A percentile compares a stretch with the other conserved stretches of the same genome.
phyloP scores from a whole-genome alignment of 768 basidiomycete species.

The Arthromyces matolae region DNA sequence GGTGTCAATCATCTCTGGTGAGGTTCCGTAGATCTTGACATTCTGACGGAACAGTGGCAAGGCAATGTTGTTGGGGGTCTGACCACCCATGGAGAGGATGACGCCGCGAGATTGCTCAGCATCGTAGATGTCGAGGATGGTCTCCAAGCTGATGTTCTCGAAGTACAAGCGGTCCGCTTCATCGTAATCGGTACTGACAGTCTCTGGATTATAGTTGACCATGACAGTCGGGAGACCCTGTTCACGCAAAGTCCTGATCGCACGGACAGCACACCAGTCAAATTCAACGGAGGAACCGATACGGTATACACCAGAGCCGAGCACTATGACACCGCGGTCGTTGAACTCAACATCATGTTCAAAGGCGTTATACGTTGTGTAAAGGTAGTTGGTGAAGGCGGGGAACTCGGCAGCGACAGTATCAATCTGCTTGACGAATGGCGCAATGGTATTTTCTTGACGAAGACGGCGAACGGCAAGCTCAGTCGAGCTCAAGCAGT shows the following conservation, averaged over 20 bases:
- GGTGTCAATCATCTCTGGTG: conserved; percentile 99
- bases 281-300: conserved; percentile 99
- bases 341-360: conserved; percentile 89
- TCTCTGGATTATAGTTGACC: conserved; percentile 99
- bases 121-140: conserved; percentile 96
- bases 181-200: conserved; percentile 98
- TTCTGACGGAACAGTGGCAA: conserved; percentile 94
- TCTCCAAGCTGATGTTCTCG: conserved; percentile 96
- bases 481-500: conserved; percentile 82
- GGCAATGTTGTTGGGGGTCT: conserved; percentile 98
- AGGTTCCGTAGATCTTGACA: conserved; percentile 97
- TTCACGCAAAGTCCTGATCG: conserved; percentile 94
- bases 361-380: conserved; percentile 95
- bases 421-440: conserved; percentile 98
- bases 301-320: conserved; percentile 97
- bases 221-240: conserved; percentile 93
- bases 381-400: conserved; percentile 97
- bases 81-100: conserved; percentile 97
- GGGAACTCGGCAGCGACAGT: conserved; percentile 99
- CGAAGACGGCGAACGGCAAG: conserved; percentile 89
- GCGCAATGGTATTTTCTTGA: conserved; percentile 76
- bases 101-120: conserved; percentile 84
- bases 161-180: conserved; percentile 98
- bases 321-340: conserved; percentile 93
- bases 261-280: conserved; percentile 98